Base-by-base conservation (phyloP, 2,329 filamentous ascomycete genomes). In the Chrysosphaeria jannelii region DNA sequence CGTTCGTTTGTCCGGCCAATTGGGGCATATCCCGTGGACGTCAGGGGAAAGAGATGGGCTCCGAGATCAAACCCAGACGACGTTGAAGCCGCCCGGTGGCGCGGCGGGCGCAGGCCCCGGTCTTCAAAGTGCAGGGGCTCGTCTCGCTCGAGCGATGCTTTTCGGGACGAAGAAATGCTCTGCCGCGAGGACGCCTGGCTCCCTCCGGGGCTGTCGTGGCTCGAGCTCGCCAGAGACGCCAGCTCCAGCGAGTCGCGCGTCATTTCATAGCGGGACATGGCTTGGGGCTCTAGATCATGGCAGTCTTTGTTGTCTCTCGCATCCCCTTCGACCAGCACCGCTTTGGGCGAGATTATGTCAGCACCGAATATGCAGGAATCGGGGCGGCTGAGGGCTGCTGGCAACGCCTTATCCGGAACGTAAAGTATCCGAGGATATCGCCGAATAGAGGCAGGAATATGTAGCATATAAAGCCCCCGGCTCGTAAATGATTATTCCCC, bases 11-110 rank as follows among this genome's bases (percentile, higher is more conserved):
- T 43, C 14, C 48, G 67, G 16, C 78, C 81, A 10, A 97, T 55
- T 8, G 78, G 75, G 20, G 79, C 74, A 45, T 97, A 97, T 19
- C 70, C 45, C 5, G 54, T 62, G 22, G 79, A 78, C 24, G 76
- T 85, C 23, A 97, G 52, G 1, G 85, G 85, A 37, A 91, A 93
- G 21, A 97, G 55, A 35, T 78, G 88, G 27, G 70, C 64, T n/a
- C 74, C 68, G 41, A 91, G 91, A 46, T 93, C 81, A 44, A 97
- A 97, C 25, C 72, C 76, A 5, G 81, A 93, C 8, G 72, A 76
- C 22, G 89, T 62, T 8, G 79, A 91, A 45, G 81, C 90, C 10
- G 75, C 71, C 30, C 81, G 69, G 28, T 43, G 47, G 36, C 53
- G 53, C 14, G 45, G 22, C 14, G 20, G 23, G 31, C 81, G 69